Evolutionary conservation across 2,329 filamentous ascomycete species (phyloP), one percentile per base, ranked within the genome.

Genomic region (Zymoseptoria brevis): DNA sequence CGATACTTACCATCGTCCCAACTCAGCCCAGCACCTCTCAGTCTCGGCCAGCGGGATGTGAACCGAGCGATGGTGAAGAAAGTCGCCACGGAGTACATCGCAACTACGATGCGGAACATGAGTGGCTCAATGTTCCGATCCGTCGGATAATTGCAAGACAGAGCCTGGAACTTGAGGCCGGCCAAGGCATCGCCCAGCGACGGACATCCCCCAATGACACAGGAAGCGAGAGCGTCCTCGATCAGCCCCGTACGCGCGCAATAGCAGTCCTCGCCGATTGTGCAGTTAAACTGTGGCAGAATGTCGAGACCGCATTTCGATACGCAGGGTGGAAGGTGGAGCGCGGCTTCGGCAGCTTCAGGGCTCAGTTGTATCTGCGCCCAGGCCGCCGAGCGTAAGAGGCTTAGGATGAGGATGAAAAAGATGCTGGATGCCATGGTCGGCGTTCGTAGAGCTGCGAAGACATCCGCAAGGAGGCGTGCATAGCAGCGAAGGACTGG

Each of bases 91-190:
- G 24, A 54, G 50, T 57, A 59, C 22, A 59, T 19, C 13, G 45
- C 50, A 24, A 53, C 53, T 29, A 54, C 57, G 26, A 54, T 45
- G 22, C 51, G 13, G 9, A 29, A 53, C 16, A 29, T 53, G 22
- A 53, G 54, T 22, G 51, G 51, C n/a, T 19, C 16, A n/a, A 53
- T 53, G 13, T 53, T 26, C n/a, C 51, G 51, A n/a, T 22, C 22
- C 1, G 26, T 55, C 8, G 24, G 19, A 13, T 56, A 54, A 16
- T 35, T 16, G 53, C 59, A 61, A 5, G 49, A 56, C 6, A 53
- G 30, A n/a, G 56, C 53, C 50, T 61, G 56, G 50, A 56, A 57
- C 50, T 58, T 58, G 53, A 56, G 53, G 8, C 56, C 56, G 1
- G 49, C 56, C n/a, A 58, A 21, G 24, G 41, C 55, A 16, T 61